Base-by-base conservation (phyloP, 192 early-diverging fungal species). In the Ambispora gerdemannii region DNA sequence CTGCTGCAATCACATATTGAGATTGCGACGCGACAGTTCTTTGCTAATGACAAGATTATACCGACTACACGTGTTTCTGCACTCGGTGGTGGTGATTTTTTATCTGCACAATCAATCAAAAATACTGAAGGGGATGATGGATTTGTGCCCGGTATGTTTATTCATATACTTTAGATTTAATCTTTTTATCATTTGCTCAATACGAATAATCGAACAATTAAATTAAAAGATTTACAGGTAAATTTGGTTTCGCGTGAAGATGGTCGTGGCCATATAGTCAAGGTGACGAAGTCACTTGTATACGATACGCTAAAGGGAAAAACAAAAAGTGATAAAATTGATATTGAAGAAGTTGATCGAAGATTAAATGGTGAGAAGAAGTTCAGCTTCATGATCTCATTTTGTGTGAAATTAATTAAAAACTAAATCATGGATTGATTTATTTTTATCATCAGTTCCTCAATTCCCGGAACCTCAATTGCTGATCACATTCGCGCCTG, bases 381-480 rank as follows among this genome's bases (percentile, higher is more conserved):
- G n/a, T n/a, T n/a, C n/a, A n/a, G n/a, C n/a, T n/a, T n/a, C n/a
- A n/a, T n/a, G n/a, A n/a, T 70, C 1, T 30, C 7, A 24, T 4
- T n/a, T 17, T 38, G 7, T 32, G 38, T 65, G 24, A 58, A 11
- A 4, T 27, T 30, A n/a, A n/a, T n/a, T 27, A 58, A 4, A 24
- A 58, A 2, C 22, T 58, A 13, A 30, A 58, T 58, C 55, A 28
- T 20, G 24, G 6, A 13, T 30, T 20, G 24, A 58, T 58, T 13
- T 1, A 10, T 58, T 27, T 2, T 27, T 20, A 28, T 58, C 55
- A 13, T 15, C 17, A 70, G 68, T 47, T 20, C 30, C 69, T 2
- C 71, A 75, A 11, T 70, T 80, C n/a, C 53, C 79, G 0, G 79
- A 80, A 24, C 79, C 79, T 38, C 76, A 80, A 52, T 55, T 77